phyloP scores from a whole-genome alignment of 805 yeast genomes.

The Spathaspora hagerdaliae region DNA sequence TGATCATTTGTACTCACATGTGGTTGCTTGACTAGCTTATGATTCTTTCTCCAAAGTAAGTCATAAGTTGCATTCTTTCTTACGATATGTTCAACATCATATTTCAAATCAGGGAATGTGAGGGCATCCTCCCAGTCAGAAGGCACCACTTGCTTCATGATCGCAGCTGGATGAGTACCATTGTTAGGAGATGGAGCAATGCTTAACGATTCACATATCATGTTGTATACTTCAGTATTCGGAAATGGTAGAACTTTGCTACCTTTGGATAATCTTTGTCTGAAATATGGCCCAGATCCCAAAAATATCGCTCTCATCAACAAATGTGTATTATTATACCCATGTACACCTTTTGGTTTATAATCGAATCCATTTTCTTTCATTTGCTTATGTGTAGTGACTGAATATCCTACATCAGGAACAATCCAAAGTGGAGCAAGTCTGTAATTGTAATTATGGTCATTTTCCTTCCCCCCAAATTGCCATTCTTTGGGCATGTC shows the following conservation, averaged over 20 bases:
- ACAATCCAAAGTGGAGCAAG: constrained; percentile 84
- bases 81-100: constrained; percentile 41
- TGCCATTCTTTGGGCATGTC: constrained; percentile 52
- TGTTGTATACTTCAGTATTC: constrained; percentile 70
- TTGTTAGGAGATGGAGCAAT: constrained; percentile 54
- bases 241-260: constrained; percentile 56
- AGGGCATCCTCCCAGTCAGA: constrained; percentile 44
- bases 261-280: constrained; percentile 19
- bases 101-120: constrained; percentile 49
- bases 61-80: constrained; percentile 50
- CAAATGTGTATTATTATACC: constrained; percentile 72
- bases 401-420: constrained; percentile 76
- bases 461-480: constrained; percentile 42
- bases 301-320: constrained; percentile 82
- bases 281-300: constrained; percentile 78
- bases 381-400: constrained; percentile 60
- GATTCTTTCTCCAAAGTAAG: constrained; percentile 24
- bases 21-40: constrained; percentile 11
- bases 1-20: constrained; percentile 16
- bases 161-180: constrained; percentile 49
- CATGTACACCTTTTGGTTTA: constrained; percentile 76
- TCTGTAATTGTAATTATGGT: constrained; percentile 48
- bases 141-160: constrained; percentile 19
- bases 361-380: constrained; percentile 46
- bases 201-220: constrained; percentile 62